These are phyloP conservation scores for Apiospora hydei DNA, from an alignment of 2,329 filamentous ascomycete genomes.

Conservation along the genomic window DNA sequence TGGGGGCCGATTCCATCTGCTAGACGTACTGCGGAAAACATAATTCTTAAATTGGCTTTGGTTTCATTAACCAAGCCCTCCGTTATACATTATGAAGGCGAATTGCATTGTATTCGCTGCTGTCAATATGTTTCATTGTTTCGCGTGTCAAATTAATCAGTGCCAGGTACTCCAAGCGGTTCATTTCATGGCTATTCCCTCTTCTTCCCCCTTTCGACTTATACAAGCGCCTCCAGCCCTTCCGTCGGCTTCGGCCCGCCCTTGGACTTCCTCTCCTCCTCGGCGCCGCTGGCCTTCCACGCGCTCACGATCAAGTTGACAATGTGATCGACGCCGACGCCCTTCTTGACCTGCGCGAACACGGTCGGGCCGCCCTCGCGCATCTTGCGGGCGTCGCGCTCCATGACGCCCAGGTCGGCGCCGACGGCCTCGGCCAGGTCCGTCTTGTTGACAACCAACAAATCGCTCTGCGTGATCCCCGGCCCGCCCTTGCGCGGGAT, in stretches of 20 bases:
- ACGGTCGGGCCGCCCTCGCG: constrained; percentile 94
- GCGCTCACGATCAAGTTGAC: constrained; percentile 87
- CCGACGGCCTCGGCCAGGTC: constrained; percentile 91
- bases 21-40: too few species aligned
- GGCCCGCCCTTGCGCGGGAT: constrained; percentile 95
- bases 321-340: constrained; percentile 84
- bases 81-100: not conserved
- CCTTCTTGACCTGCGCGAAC: constrained; percentile 96
- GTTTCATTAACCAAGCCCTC: too few species aligned
- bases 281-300: constrained; percentile 89
- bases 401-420: constrained; percentile 92
- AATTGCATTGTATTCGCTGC: not conserved
- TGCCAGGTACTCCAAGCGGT: not conserved
- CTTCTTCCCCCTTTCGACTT: not conserved
- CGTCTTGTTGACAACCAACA: constrained; percentile 96
- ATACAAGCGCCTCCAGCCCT: constrained; percentile 57
- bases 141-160: too few species aligned
- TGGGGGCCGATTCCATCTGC: too few species aligned
- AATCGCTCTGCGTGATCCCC: constrained; percentile 94
- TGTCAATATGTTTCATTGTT: not conserved
- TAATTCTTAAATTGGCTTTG: too few species aligned
- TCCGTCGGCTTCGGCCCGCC: constrained; percentile 66
- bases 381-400: constrained; percentile 92
- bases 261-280: constrained; percentile 59
- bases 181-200: too few species aligned